Evolutionary conservation across 768 basidiomycete species (phyloP).

Genomic region (Russula ochroleuca): DNA sequence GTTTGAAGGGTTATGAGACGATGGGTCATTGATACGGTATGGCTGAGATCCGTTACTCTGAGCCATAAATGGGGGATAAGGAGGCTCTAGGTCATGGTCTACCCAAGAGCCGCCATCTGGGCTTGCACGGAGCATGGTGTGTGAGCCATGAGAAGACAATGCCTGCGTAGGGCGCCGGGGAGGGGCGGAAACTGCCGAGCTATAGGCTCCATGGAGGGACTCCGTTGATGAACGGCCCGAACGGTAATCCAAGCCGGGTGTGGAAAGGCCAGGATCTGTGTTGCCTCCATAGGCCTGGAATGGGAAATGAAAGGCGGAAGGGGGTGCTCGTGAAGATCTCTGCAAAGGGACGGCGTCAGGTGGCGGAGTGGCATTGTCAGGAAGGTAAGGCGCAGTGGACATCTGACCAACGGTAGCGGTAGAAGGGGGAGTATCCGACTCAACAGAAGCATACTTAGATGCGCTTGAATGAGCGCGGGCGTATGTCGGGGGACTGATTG

Average conservation of each 20-base stretch:
- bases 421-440: conserved; percentile 15
- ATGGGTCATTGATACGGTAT: conserved; percentile 7
- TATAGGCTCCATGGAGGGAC: conserved; percentile 30
- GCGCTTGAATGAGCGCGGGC: neutral
- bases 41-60: conserved; percentile 9
- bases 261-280: conserved; percentile 51
- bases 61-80: conserved; percentile 25
- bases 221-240: conserved; percentile 44
- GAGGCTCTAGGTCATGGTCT: conserved; percentile 21
- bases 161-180: conserved; percentile 29
- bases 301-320: conserved; percentile 44
- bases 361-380: conserved; percentile 25
- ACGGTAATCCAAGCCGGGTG: conserved; percentile 35
- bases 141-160: conserved; percentile 30
- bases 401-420: neutral
- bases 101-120: conserved; percentile 28
- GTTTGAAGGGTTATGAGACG: neutral
- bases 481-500: conserved; percentile 26
- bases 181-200: conserved; percentile 17
- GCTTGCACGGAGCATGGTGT: conserved; percentile 28
- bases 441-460: conserved; percentile 11
- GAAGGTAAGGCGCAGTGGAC: conserved; percentile 23
- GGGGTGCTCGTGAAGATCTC: conserved; percentile 34
- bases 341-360: conserved; percentile 11
- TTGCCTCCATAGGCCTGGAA: conserved; percentile 65